Evolutionary conservation across 192 early-diverging fungal species (phyloP).

Genomic region (Spizellomyces punctatus): DNA sequence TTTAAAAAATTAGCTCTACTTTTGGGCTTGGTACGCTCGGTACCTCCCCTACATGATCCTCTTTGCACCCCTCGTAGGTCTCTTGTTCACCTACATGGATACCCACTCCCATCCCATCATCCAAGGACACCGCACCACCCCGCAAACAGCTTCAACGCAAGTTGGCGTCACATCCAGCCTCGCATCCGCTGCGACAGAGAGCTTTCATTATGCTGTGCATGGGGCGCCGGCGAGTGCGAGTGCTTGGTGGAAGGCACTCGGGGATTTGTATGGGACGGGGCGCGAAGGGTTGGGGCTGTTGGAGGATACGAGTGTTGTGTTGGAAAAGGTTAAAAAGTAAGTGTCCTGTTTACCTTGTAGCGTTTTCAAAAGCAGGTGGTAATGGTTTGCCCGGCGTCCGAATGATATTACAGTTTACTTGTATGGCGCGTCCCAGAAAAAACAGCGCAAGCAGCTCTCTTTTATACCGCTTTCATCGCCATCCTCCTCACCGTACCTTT

Average conservation of each 20-base stretch:
- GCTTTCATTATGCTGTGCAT: conserved; percentile 2
- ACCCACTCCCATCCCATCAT: not conserved
- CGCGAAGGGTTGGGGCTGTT: conserved; percentile 17
- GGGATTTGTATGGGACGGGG: conserved; percentile 23
- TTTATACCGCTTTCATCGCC: not conserved
- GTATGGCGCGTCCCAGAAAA: conserved; percentile 21
- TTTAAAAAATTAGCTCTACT: conserved; percentile 6
- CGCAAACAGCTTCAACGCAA: conserved; percentile 7
- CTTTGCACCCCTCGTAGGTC: conserved; percentile 11
- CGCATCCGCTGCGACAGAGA: conserved; percentile 14
- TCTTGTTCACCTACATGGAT: conserved; percentile 12
- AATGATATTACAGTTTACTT: conserved; percentile 7
- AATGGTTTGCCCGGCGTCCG: not conserved
- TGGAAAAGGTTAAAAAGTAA: conserved; percentile 35
- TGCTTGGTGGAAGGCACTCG: conserved; percentile 24
- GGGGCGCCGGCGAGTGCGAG: conserved; percentile 9
- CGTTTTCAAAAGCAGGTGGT: not conserved
- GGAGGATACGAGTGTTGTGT: conserved; percentile 11
- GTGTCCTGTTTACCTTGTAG: not conserved
- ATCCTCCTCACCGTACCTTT: not conserved
- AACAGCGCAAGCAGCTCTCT: not conserved
- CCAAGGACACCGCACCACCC: conserved; percentile 8
- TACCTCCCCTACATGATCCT: conserved; percentile 5
- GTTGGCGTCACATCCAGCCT: conserved; percentile 13
- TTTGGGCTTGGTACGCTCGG: conserved; percentile 18